Percentiles rank a stretch among this genome's conserved stretches.
phyloP scores from a whole-genome alignment of 495 filamentous ascomycete genomes.

The Aspergillus bridgeri region DNA sequence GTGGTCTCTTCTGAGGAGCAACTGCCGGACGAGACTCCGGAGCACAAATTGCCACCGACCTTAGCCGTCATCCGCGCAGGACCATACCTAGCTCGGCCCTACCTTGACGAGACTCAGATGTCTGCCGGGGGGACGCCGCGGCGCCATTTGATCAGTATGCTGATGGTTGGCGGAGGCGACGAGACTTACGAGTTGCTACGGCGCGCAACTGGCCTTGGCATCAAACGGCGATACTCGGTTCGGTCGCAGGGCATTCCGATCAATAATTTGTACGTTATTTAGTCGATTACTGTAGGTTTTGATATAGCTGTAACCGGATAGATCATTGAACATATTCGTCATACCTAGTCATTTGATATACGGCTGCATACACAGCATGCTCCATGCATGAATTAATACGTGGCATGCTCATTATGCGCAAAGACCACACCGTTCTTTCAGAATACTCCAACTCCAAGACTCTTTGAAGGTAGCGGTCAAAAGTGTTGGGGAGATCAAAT shows the following conservation, averaged over 20 bases:
- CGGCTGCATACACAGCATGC: too few relatives aligned
- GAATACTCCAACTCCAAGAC: too few relatives aligned
- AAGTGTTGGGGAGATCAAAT: too few relatives aligned
- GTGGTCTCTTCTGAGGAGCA: constrained; percentile 65
- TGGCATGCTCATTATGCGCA: too few relatives aligned
- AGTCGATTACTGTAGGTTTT: background rate
- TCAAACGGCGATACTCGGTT: constrained; percentile 75
- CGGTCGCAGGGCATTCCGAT: constrained; percentile 78
- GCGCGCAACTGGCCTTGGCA: constrained; percentile 59
- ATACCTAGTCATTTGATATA: background rate
- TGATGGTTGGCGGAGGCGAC: constrained; percentile 79
- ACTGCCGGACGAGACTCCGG: background rate
- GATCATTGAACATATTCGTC: background rate
- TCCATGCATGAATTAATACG: too few relatives aligned
- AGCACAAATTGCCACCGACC: background rate
- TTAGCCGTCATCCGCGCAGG: constrained; percentile 43
- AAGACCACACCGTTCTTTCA: too few relatives aligned
- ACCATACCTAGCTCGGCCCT: constrained; percentile 57
- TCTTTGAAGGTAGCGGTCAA: too few relatives aligned
- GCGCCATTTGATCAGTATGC: constrained; percentile 72
- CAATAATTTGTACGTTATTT: constrained; percentile 73
- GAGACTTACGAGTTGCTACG: constrained; percentile 60
- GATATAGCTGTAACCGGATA: too few relatives aligned
- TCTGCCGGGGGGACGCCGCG: constrained; percentile 69
- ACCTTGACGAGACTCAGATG: constrained; percentile 71